These are phyloP conservation scores for Lenzites betulinus DNA, from an alignment of 768 basidiomycete genomes.

Conservation along the genomic window DNA sequence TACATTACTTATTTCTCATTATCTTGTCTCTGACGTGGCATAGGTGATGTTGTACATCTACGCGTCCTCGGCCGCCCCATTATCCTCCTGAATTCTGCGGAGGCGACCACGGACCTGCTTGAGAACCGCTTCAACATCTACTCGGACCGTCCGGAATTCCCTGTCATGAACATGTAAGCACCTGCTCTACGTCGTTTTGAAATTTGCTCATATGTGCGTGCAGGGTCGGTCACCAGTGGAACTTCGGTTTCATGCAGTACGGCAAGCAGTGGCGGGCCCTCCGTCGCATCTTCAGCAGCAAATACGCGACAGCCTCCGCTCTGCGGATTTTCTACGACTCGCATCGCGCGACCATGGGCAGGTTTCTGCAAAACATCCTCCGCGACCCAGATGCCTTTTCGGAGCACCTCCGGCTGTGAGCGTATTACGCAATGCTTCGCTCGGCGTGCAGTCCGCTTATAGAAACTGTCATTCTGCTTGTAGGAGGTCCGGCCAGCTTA, in stretches of 20 bases:
- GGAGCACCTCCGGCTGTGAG: constrained; percentile 11
- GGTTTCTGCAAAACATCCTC: constrained; percentile 5
- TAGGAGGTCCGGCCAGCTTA: constrained; percentile 15
- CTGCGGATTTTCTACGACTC: background rate
- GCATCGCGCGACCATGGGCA: background rate
- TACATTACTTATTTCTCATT: constrained; percentile 13
- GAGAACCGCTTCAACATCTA: constrained; percentile 30
- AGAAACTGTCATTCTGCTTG: background rate
- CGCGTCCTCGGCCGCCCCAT: constrained; percentile 11
- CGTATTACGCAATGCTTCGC: background rate
- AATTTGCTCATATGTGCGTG: background rate
- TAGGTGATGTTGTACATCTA: constrained; percentile 9
- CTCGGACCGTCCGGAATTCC: constrained; percentile 29
- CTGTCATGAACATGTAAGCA: constrained; percentile 28
- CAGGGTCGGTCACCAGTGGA: constrained; percentile 11
- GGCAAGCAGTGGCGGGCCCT: constrained; percentile 7
- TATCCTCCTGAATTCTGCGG: constrained; percentile 28
- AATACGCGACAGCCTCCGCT: background rate
- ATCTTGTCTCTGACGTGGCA: background rate
- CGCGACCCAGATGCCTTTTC: constrained; percentile 3
- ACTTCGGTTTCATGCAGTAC: constrained; percentile 12
- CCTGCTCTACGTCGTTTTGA: background rate
- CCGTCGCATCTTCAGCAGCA: constrained; percentile 2
- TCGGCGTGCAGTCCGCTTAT: background rate
- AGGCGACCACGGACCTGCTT: constrained; percentile 30